These are phyloP conservation scores for Cucumis hystrix DNA, from an alignment of 306 rosid genomes.

Conservation along the genomic window DNA sequence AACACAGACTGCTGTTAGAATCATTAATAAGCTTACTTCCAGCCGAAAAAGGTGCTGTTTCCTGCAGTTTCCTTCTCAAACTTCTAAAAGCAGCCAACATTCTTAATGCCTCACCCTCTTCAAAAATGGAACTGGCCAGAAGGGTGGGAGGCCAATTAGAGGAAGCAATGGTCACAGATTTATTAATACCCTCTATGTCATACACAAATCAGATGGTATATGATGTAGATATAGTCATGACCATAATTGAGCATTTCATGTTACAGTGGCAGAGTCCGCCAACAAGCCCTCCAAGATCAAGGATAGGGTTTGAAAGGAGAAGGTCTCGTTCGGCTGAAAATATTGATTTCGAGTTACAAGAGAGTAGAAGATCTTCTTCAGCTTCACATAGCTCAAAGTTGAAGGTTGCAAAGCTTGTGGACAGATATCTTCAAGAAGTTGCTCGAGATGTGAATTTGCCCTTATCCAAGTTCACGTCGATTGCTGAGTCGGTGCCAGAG, in stretches of 20 bases:
- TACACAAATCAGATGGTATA: slow-evolving; percentile 27
- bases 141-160: slow-evolving; percentile 75
- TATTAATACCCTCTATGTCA: slow-evolving; percentile 63
- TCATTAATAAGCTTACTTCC: slow-evolving; percentile 86
- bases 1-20: slow-evolving; percentile 70
- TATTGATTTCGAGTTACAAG: slow-evolving; percentile 79
- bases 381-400: slow-evolving; percentile 86
- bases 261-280: slow-evolving; percentile 87
- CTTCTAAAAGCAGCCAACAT: slow-evolving; percentile 82
- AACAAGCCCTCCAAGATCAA: slow-evolving; percentile 74
- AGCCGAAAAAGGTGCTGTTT: slow-evolving; percentile 71
- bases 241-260: slow-evolving; percentile 51
- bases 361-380: slow-evolving; percentile 84
- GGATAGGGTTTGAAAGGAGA: slow-evolving; percentile 49
- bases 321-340: slow-evolving; percentile 94
- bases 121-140: slow-evolving; percentile 71
- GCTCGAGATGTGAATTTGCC: slow-evolving; percentile 66
- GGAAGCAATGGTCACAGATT: slow-evolving; percentile 65
- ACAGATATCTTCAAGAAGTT: slow-evolving; percentile 76
- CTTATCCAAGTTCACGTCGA: slow-evolving; percentile 52
- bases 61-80: slow-evolving; percentile 72
- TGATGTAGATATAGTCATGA: slow-evolving; percentile 69
- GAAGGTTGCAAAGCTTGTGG: slow-evolving; percentile 86
- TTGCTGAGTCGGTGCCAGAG: slow-evolving; percentile 78
- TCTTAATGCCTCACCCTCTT: slow-evolving; percentile 69